Percentiles rank a stretch among this genome's conserved stretches.
phyloP scores from a whole-genome alignment of 2,329 filamentous ascomycete species.

The Penicillium freii region DNA sequence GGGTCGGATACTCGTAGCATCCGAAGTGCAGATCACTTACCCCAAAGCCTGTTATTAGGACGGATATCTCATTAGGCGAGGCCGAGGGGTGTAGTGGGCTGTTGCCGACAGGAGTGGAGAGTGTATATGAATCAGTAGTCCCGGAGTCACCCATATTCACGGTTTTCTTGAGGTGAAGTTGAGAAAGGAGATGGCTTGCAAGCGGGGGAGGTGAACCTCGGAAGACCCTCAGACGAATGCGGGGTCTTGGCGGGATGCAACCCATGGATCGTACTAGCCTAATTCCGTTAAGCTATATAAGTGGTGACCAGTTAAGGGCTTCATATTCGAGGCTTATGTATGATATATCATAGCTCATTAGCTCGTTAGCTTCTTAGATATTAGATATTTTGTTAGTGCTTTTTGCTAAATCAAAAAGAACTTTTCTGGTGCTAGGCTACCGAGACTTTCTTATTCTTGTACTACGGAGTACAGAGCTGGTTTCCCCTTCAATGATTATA shows the following conservation, averaged over 20 bases:
- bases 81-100: constrained; percentile 15
- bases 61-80: constrained; percentile 31
- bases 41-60: constrained; percentile 40
- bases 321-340: neutral
- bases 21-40: constrained; percentile 27
- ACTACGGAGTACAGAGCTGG: neutral
- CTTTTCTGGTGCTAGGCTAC: neutral
- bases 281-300: constrained; percentile 1
- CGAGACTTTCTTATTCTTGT: neutral
- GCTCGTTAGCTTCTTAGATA: neutral
- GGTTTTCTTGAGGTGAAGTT: constrained; percentile 3
- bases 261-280: constrained; percentile 4
- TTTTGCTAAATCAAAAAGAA: neutral
- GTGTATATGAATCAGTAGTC: constrained; percentile 12
- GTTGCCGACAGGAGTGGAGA: constrained; percentile 15
- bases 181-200: neutral
- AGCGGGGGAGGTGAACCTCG: neutral
- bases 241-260: constrained; percentile 14
- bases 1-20: constrained; percentile 6
- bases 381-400: neutral
- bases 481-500: neutral
- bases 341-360: neutral
- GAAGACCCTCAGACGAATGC: constrained; percentile 15
- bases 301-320: neutral
- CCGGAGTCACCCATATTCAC: constrained; percentile 37